phyloP scores from a whole-genome alignment of 345 rosid species.

The Pistacia atlantica region DNA sequence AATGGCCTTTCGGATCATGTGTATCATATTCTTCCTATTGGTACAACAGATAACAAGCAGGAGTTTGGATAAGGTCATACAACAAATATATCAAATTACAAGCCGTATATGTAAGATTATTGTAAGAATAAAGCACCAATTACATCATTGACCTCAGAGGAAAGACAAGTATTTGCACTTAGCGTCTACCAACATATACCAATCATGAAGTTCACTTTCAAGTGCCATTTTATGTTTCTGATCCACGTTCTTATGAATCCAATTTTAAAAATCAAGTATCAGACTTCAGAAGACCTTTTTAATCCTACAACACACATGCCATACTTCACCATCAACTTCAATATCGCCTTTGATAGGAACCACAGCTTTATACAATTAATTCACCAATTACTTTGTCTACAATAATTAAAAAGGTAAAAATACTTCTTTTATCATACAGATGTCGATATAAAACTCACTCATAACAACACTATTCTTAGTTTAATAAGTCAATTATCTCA shows the following conservation, averaged over 20 bases:
- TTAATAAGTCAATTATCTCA: not conserved
- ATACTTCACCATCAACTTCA: not conserved
- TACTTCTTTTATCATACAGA: not conserved
- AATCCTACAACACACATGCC: not conserved
- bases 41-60: not conserved
- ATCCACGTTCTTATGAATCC: not conserved
- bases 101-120: not conserved
- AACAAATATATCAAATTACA: not conserved
- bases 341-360: too few species aligned
- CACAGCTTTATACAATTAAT: not conserved
- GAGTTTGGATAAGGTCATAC: not conserved
- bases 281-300: not conserved
- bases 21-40: slow-evolving; percentile 51
- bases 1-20: slow-evolving; percentile 51
- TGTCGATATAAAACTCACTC: not conserved
- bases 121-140: not conserved
- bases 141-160: not conserved
- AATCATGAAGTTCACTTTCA: not conserved
- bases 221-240: not conserved
- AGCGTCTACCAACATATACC: not conserved
- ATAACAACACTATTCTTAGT: not conserved
- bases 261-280: not conserved
- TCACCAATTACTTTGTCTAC: not conserved
- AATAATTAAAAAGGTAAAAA: not conserved
- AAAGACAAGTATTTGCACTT: not conserved